Evolutionary conservation across 2,329 filamentous ascomycete species (phyloP).

Genomic region (Clonostachys chloroleuca): DNA sequence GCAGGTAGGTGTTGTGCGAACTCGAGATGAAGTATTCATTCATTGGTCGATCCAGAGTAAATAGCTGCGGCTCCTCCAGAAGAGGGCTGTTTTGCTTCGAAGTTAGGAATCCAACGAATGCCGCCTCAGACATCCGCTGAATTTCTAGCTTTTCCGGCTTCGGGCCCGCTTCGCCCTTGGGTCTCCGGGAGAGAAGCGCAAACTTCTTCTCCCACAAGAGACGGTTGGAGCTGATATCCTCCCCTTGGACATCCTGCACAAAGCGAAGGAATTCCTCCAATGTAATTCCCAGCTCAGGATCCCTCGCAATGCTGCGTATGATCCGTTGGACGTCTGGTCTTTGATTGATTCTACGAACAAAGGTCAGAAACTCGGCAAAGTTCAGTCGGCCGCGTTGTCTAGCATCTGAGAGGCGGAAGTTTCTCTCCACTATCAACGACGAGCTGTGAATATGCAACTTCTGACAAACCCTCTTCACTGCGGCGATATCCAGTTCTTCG

Average conservation of each 20-base stretch:
- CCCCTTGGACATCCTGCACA: constrained; percentile 66
- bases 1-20: constrained; percentile 96
- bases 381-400: constrained; percentile 62
- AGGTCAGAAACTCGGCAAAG: constrained; percentile 77
- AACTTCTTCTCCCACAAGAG: constrained; percentile 70
- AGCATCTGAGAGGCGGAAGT: constrained; percentile 71
- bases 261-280: constrained; percentile 73
- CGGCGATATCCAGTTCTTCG: constrained; percentile 71
- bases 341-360: constrained; percentile 78
- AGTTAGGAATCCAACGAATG: constrained; percentile 72
- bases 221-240: constrained; percentile 66
- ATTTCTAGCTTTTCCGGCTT: constrained; percentile 34
- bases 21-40: constrained; percentile 98
- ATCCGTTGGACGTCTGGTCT: constrained; percentile 76
- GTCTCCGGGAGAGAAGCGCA: constrained; percentile 58
- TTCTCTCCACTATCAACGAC: constrained; percentile 64
- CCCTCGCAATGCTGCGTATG: constrained; percentile 54
- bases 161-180: constrained; percentile 38
- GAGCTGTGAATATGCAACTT: constrained; percentile 91
- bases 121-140: constrained; percentile 66
- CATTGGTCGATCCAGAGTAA: constrained; percentile 73
- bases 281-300: constrained; percentile 59
- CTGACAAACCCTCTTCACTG: constrained; percentile 79
- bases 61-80: constrained; percentile 52
- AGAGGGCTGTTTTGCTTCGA: constrained; percentile 71